A percentile compares a stretch with the other conserved stretches of the same genome.
These are phyloP conservation scores for Dactylonectria macrodidyma DNA, from an alignment of 2,329 filamentous ascomycete genomes.

Conservation along the genomic window DNA sequence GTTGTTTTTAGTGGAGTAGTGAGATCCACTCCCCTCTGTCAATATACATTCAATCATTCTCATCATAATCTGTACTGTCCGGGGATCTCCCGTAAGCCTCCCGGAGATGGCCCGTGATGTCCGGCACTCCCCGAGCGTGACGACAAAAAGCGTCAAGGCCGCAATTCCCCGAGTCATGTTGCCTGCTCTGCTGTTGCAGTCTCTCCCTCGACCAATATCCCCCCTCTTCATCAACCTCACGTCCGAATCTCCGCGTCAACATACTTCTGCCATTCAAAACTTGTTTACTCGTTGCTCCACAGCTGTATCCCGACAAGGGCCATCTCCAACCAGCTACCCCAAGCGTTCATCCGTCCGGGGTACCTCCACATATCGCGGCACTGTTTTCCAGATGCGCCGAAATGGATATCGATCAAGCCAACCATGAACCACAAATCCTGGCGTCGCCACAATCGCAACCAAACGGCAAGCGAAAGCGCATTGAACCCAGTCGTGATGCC, in stretches of 20 bases:
- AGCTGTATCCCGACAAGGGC: neutral
- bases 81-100: neutral
- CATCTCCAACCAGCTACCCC: neutral
- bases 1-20: no score
- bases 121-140: neutral
- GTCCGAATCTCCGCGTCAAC: neutral
- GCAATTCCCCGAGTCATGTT: neutral
- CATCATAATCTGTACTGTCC: no score
- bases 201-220: neutral
- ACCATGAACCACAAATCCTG: neutral
- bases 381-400: neutral
- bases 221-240: neutral
- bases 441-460: neutral
- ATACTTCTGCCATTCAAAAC: neutral
- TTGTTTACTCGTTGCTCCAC: neutral
- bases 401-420: neutral
- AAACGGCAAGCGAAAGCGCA: neutral
- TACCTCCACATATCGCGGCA: neutral
- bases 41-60: no score
- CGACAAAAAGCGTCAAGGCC: neutral
- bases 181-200: neutral
- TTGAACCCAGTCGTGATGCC: neutral
- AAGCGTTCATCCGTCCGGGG: neutral
- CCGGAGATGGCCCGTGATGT: neutral
- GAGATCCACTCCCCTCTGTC: no score